Conservation (phyloP, 78 protist species). For the Paulinella micropora region DNA sequence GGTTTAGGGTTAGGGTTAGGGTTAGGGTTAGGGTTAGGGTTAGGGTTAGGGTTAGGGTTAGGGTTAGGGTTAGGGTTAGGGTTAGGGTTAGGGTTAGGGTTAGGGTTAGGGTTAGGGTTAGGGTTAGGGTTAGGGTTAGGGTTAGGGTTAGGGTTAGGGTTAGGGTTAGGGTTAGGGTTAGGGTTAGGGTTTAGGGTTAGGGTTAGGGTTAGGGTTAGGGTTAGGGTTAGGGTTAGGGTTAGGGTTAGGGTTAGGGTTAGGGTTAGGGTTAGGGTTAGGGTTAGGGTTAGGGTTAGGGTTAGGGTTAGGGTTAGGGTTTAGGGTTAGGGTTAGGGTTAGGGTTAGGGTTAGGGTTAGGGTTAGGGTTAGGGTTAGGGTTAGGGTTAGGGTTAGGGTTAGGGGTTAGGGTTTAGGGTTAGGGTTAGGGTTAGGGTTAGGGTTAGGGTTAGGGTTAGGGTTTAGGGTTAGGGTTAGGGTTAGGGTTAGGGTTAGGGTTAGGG, state of each 20-base stretch:
- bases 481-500: too few species aligned
- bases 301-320: background rate
- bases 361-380: conserved; percentile 14
- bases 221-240: background rate
- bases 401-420: too few species aligned
- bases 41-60: conserved; percentile 3
- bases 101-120: conserved; percentile 3
- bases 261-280: too few species aligned
- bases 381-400: too few species aligned
- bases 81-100: conserved; percentile 3
- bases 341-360: conserved; percentile 18
- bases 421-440: background rate
- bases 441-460: background rate
- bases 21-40: conserved; percentile 3
- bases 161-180: conserved; percentile 3
- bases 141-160: background rate
- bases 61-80: conserved; percentile 4
- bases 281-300: background rate
- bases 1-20: conserved; percentile 1
- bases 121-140: background rate
- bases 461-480: conserved; percentile 18
- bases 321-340: conserved; percentile 20
- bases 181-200: background rate
- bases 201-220: conserved; percentile 4
- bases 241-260: background rate